These are phyloP conservation scores for Urostyla sp. DNA, from an alignment of 73 alveolate genomes.

Conservation along the genomic window DNA sequence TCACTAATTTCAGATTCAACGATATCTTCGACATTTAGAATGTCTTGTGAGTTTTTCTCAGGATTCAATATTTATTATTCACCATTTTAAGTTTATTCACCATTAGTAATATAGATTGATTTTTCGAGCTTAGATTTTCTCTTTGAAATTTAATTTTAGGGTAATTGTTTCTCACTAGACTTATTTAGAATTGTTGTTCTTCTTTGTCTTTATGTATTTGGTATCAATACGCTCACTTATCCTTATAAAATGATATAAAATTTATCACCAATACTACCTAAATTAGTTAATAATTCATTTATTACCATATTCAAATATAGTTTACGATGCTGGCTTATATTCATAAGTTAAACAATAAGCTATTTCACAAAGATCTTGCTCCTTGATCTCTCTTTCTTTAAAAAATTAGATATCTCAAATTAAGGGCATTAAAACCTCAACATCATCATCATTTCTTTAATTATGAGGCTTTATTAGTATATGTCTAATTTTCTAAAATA, in stretches of 20 bases:
- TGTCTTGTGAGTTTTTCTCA: background rate
- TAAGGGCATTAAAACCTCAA: constrained; percentile 20
- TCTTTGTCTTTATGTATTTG: background rate
- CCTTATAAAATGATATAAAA: constrained; percentile 63
- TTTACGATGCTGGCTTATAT: background rate
- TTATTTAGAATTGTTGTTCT: background rate
- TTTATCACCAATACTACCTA: constrained; percentile 65
- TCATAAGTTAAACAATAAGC: constrained; percentile 49
- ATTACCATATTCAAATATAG: constrained; percentile 48
- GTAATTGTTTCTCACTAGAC: background rate
- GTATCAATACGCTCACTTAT: constrained; percentile 38
- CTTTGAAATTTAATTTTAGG: background rate
- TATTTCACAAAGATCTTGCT: constrained; percentile 30
- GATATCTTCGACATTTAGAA: background rate
- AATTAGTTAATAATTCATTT: background rate
- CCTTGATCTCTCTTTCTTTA: constrained; percentile 25
- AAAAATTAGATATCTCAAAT: constrained; percentile 43
- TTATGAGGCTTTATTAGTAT: constrained; percentile 11
- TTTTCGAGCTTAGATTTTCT: background rate
- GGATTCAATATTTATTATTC: background rate
- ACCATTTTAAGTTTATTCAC: background rate
- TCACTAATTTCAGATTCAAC: background rate
- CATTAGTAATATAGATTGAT: background rate
- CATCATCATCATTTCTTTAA: constrained; percentile 12
- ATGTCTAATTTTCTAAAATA: constrained; percentile 6